Evolutionary conservation across 257 asterid species (phyloP), one percentile per base, ranked within the genome.

Genomic region (Lithospermum erythrorhizon): DNA sequence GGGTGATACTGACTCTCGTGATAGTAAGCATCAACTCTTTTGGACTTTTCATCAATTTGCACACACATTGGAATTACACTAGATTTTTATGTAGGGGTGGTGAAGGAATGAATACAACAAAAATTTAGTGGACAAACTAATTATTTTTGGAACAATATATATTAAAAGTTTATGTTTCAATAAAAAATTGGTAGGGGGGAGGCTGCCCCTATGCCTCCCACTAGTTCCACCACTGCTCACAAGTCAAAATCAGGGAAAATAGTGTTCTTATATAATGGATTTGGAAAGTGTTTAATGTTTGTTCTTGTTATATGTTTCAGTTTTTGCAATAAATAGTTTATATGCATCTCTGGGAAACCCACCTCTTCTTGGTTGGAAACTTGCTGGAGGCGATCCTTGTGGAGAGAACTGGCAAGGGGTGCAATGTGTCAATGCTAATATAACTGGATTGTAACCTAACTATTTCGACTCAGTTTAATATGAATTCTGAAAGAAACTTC

Each of bases 401-500:
- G 96, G 88, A 58, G 79, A 78, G 10, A 68, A 70, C 63, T 91
- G 98, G 98, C 87, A 75, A 64, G 98, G 98, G 15, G 89, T 91
- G 47, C 83, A 76, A 61, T 91, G 98, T 68, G 98, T 91, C 59
- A 83, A 78, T 59, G 61, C 82, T 59, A 86, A 86, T 61, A 71
- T 91, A 61, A 84, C 95, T 65, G 81, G 79, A 52, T 72, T 91
- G 96, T 91, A 82, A 32, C 95, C 20, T 58, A 25, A n/a, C 52
- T 27, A 61, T 58, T 11, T 4, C 21, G 15, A 35, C 27, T 22
- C 41, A 7, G 15, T 11, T 21, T 23, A 25, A 16, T 32, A 35
- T 32, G n/a, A 20, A 1, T 32, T 18, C 21, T 52, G 6, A 23
- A 24, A 37, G 48, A 18, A 48, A 37, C 9, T 51, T 58, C 45